A percentile compares a stretch with the other conserved stretches of the same genome.
These are phyloP conservation scores for Vigna radiata DNA, from an alignment of 306 rosid species.

Conservation along the genomic window DNA sequence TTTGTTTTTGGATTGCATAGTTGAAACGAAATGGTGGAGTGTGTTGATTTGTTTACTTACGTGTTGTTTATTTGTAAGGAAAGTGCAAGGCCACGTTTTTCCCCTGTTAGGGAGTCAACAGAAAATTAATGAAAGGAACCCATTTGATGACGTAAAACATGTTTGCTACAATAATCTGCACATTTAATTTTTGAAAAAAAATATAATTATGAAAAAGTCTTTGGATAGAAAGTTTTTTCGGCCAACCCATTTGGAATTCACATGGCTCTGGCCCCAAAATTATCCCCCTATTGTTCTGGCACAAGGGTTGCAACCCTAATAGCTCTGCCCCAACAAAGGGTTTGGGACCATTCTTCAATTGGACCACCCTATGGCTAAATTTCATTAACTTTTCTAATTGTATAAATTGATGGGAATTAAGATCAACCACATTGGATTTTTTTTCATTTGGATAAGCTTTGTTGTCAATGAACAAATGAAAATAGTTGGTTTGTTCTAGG, in stretches of 20 bases:
- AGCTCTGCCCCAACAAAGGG: constrained; percentile 34
- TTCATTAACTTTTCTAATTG: constrained; percentile 20
- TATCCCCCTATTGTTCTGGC: constrained; percentile 34
- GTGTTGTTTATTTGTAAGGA: not conserved
- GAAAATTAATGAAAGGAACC: constrained; percentile 33
- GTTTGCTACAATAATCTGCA: constrained; percentile 25
- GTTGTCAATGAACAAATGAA: not conserved
- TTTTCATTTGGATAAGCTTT: constrained; percentile 46
- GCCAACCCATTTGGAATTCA: constrained; percentile 64
- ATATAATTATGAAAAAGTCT: constrained; percentile 14
- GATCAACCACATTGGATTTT: not conserved
- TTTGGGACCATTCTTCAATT: constrained; percentile 59
- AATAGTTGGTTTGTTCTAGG: constrained; percentile 25
- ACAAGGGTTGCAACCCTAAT: constrained; percentile 36
- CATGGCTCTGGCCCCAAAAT: constrained; percentile 56
- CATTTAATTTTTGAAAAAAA: not conserved
- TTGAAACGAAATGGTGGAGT: not conserved
- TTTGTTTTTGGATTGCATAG: not conserved
- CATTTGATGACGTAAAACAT: constrained; percentile 11
- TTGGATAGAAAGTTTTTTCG: constrained; percentile 14
- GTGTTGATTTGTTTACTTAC: not conserved
- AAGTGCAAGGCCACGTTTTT: not conserved
- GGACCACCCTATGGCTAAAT: constrained; percentile 63
- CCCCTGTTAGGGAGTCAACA: constrained; percentile 1
- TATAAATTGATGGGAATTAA: constrained; percentile 25